Percentiles rank a stretch among this genome's conserved stretches.
Conservation (phyloP, 352 stramenopile species). For the Plasmopara halstedii region DNA sequence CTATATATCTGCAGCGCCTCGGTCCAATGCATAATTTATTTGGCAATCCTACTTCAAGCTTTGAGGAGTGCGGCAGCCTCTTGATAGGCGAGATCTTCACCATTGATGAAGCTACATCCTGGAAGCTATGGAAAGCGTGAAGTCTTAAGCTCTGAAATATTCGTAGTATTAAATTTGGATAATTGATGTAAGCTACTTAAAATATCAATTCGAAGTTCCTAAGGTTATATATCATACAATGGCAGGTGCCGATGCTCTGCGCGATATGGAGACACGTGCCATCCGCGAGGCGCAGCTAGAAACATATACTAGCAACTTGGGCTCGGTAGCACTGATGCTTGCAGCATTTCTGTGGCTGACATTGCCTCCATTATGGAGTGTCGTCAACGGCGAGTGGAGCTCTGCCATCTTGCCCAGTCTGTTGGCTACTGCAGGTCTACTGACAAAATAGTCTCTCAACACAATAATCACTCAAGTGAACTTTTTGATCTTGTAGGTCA, state of each 20-base stretch:
- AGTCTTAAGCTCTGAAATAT: constrained; percentile 44
- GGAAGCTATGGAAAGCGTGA: constrained; percentile 49
- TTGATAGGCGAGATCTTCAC: constrained; percentile 10
- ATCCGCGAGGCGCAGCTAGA: constrained; percentile 52
- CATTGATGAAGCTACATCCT: constrained; percentile 7
- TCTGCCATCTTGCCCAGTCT: constrained; percentile 41
- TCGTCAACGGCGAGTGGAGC: constrained; percentile 74
- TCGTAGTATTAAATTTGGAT: constrained; percentile 22
- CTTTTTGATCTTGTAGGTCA: constrained; percentile 22
- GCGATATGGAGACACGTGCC: constrained; percentile 49
- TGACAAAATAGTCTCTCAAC: neutral
- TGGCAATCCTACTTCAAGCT: constrained; percentile 29
- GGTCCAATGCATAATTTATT: constrained; percentile 3
- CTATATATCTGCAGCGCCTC: constrained; percentile 5
- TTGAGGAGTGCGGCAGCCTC: constrained; percentile 21
- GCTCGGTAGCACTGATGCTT: constrained; percentile 32
- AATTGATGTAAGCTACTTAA: constrained; percentile 10
- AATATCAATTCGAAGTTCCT: neutral
- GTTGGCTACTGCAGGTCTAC: constrained; percentile 37
- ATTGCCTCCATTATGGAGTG: constrained; percentile 56
- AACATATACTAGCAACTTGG: constrained; percentile 58
- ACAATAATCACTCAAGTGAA: constrained; percentile 1
- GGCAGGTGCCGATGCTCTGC: constrained; percentile 26
- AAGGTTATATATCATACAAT: neutral
- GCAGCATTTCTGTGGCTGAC: constrained; percentile 35